These are phyloP conservation scores for Bipolaris zeicola DNA, from an alignment of 2,329 filamentous ascomycete genomes.

Conservation along the genomic window DNA sequence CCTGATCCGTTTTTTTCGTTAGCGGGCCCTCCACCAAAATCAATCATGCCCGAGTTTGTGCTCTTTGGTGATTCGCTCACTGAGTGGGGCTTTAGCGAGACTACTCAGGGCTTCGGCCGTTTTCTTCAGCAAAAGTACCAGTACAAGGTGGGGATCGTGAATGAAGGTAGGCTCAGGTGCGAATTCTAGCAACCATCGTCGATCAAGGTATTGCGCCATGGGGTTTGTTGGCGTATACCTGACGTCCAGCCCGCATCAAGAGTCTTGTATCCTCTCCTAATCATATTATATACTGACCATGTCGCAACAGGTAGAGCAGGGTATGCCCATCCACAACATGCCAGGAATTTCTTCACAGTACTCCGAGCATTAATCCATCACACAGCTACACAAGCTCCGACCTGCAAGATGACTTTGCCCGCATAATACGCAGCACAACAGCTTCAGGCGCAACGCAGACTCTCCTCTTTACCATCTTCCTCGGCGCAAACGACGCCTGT, in stretches of 20 bases:
- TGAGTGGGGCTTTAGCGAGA: conserved; percentile 38
- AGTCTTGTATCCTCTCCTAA: background rate
- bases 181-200: conserved; percentile 16
- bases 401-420: conserved; percentile 31
- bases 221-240: background rate
- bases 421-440: conserved; percentile 30
- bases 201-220: conserved; percentile 27
- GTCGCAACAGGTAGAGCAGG: conserved; percentile 28
- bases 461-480: conserved; percentile 49
- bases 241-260: background rate
- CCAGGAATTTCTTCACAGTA: background rate
- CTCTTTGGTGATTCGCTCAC: conserved; percentile 47
- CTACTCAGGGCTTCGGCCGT: conserved; percentile 38
- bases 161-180: conserved; percentile 32
- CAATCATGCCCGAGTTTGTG: conserved; percentile 30
- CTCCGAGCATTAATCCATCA: background rate
- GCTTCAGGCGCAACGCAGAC: conserved; percentile 28
- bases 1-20: background rate
- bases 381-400: conserved; percentile 37
- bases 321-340: conserved; percentile 11
- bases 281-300: background rate
- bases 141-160: conserved; percentile 35
- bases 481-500: conserved; percentile 50
- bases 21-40: background rate
- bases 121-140: conserved; percentile 32